Evolutionary conservation across 805 yeast species (phyloP), one percentile per base, ranked within the genome.

Genomic region (Yarrowia sp.): DNA sequence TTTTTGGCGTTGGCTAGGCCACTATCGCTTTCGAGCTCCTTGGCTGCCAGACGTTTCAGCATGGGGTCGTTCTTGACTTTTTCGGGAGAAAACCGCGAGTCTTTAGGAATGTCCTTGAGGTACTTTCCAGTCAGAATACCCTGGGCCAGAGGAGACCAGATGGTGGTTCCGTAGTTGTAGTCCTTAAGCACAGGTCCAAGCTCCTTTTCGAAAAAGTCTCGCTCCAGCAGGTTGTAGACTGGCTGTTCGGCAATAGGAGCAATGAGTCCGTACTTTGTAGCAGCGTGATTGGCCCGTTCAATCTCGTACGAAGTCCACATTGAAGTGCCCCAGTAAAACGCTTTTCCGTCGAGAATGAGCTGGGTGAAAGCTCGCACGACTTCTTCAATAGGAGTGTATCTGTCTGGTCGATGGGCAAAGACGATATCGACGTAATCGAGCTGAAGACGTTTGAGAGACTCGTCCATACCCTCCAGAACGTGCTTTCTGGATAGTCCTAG

Each of bases 111-210:
- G 17, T 68, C 71, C 41, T 68, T 68, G 65, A 69, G 67, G 68
- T 73, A 73, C 67, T 73, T 73, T n/a, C 76, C 76, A n/a, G 75
- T 71, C 54, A 73, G 64, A 33, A 73, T 19, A 24, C 76, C 76
- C 64, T 73, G 70, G n/a, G 74, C 74, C 59, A 73, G 65, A 8
- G 76, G 76, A 17, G 73, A 69, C 72, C 72, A 73, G 58, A 72
- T 69, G 26, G 76, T 73, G 48, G 75, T 69, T 14, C 76, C 76
- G 66, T 73, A 73, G 66, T 68, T 66, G 70, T 73, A 73, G 41
- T 67, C 63, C 49, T 71, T 64, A 65, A 69, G 71, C 21, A 73
- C 62, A n/a, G 76, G 76, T 17, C 54, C 67, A 48, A 70, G 68
- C 66, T 73, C 76, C 58, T 67, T 66, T 65, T 73, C 76, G 36